A percentile compares a stretch with the other conserved stretches of the same genome.
phyloP scores from a whole-genome alignment of 2,329 filamentous ascomycete species.

The Penicillium sp. region DNA sequence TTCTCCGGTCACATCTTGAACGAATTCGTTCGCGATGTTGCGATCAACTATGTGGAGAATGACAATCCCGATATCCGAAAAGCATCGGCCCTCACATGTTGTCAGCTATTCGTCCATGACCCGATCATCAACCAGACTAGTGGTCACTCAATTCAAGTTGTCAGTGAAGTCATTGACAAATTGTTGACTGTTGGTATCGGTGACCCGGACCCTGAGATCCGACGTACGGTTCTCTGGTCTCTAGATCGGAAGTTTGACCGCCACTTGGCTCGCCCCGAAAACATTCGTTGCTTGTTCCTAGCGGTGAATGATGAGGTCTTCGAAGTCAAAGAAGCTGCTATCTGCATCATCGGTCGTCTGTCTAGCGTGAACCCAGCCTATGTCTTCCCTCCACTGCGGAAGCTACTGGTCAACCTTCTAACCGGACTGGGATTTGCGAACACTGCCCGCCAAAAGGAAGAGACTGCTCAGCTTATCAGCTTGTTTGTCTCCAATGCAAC shows the following conservation, averaged over 20 bases:
- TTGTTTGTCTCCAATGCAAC: conserved; percentile 92
- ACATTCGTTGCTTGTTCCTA: conserved; percentile 93
- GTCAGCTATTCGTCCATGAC: conserved; percentile 94
- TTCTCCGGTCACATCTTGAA: conserved; percentile 91
- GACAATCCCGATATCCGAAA: conserved; percentile 93
- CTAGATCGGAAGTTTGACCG: conserved; percentile 93
- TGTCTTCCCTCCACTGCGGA: conserved; percentile 92
- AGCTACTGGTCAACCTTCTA: conserved; percentile 92
- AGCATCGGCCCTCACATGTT: conserved; percentile 94
- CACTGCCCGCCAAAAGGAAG: conserved; percentile 91
- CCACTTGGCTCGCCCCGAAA: conserved; percentile 96
- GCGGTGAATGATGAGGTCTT: conserved; percentile 96
- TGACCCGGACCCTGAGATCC: conserved; percentile 86
- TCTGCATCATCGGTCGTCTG: conserved; percentile 92
- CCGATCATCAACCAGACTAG: conserved; percentile 98
- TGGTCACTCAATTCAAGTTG: conserved; percentile 93
- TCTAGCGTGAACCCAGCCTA: conserved; percentile 94
- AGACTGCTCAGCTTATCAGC: conserved; percentile 91
- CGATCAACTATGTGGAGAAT: conserved; percentile 96
- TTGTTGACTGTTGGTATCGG: conserved; percentile 93
- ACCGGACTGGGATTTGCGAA: conserved; percentile 97
- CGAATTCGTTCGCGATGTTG: conserved; percentile 97
- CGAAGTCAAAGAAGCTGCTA: conserved; percentile 88
- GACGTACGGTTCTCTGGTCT: conserved; percentile 84
- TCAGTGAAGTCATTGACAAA: conserved; percentile 97